These are phyloP conservation scores for Coleophoma cylindrospora DNA, from an alignment of 2,329 filamentous ascomycete species.

Conservation along the genomic window DNA sequence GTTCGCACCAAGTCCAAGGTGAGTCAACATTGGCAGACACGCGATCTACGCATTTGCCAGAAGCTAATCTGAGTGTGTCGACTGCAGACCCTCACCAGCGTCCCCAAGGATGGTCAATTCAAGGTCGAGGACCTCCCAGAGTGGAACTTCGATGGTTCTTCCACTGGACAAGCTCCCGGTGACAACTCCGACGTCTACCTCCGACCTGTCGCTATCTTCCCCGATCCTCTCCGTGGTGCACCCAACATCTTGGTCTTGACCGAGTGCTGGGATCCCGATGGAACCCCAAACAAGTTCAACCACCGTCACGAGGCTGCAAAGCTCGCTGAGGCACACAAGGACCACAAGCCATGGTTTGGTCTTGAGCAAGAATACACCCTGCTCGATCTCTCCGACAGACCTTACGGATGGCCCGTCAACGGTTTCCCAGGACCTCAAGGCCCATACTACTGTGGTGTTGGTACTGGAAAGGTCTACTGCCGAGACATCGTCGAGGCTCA, in stretches of 20 bases:
- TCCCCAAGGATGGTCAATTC: slow-evolving; percentile 36
- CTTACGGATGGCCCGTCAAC: slow-evolving; percentile 84
- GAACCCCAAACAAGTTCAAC: slow-evolving; percentile 98
- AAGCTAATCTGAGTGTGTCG: slow-evolving; percentile 18
- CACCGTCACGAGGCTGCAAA: slow-evolving; percentile 87
- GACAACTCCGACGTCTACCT: slow-evolving; percentile 98
- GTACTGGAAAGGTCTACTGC: slow-evolving; percentile 94
- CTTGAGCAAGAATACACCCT: slow-evolving; percentile 98
- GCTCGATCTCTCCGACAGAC: slow-evolving; percentile 78
- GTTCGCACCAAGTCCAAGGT: slow-evolving; percentile 95
- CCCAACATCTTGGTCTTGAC: slow-evolving; percentile 93
- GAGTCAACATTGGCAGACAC: slow-evolving; percentile 32
- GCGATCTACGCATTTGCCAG: slow-evolving; percentile 5
- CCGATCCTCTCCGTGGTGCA: slow-evolving; percentile 82
- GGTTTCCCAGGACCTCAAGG: slow-evolving; percentile 80
- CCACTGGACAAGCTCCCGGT: slow-evolving; percentile 85
- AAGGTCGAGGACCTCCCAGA: slow-evolving; percentile 62
- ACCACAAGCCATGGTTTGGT: slow-evolving; percentile 92
- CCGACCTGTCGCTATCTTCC: slow-evolving; percentile 81
- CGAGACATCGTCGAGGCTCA: slow-evolving; percentile 96
- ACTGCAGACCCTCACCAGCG: slow-evolving; percentile 56
- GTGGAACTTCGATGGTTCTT: slow-evolving; percentile 86
- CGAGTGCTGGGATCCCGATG: slow-evolving; percentile 92
- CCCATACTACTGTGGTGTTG: slow-evolving; percentile 97
- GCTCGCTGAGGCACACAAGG: slow-evolving; percentile 82